phyloP scores from a whole-genome alignment of 495 filamentous ascomycete genomes.

The Chaetomium tenue region DNA sequence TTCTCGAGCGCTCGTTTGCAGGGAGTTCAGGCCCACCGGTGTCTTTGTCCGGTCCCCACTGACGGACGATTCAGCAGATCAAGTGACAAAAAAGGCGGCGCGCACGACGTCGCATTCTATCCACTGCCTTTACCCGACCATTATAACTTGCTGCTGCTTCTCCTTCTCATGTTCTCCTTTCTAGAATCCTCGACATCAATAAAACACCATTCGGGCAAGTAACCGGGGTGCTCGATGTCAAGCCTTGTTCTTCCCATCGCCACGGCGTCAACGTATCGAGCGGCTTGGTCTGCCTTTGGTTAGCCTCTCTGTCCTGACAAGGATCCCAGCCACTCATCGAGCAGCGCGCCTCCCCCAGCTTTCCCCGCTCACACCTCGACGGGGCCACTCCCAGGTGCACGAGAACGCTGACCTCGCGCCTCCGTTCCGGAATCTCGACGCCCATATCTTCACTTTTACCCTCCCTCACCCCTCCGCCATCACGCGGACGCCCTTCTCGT shows the following conservation, averaged over 20 bases:
- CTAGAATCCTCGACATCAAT: constrained; percentile 13
- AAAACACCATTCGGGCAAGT: constrained; percentile 13
- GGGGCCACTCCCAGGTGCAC: constrained; percentile 5
- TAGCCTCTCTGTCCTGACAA: constrained; percentile 19
- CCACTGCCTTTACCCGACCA: constrained; percentile 3
- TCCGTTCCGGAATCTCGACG: constrained; percentile 25
- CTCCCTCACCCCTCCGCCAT: constrained; percentile 18
- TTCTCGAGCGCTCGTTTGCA: constrained; percentile 9
- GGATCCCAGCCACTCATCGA: constrained; percentile 32
- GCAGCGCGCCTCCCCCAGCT: constrained; percentile 26
- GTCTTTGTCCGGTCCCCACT: constrained; percentile 14
- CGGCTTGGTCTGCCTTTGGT: constrained; percentile 27
- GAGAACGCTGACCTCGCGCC: constrained; percentile 29
- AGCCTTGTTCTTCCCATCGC: constrained; percentile 15
- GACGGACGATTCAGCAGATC: not conserved
- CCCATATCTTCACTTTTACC: constrained; percentile 32
- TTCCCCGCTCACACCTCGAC: constrained; percentile 32
- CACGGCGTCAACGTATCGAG: constrained; percentile 32
- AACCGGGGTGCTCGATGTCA: not conserved
- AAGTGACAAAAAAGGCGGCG: constrained; percentile 17
- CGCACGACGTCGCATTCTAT: constrained; percentile 3
- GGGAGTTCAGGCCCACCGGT: not conserved
- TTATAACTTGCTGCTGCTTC: too few relatives aligned
- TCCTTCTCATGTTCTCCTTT: not conserved
- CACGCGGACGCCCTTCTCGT: constrained; percentile 18